Evolutionary conservation across 164 flowering plant genomes (phyloP).

Genomic region (Vitis amurensis): DNA sequence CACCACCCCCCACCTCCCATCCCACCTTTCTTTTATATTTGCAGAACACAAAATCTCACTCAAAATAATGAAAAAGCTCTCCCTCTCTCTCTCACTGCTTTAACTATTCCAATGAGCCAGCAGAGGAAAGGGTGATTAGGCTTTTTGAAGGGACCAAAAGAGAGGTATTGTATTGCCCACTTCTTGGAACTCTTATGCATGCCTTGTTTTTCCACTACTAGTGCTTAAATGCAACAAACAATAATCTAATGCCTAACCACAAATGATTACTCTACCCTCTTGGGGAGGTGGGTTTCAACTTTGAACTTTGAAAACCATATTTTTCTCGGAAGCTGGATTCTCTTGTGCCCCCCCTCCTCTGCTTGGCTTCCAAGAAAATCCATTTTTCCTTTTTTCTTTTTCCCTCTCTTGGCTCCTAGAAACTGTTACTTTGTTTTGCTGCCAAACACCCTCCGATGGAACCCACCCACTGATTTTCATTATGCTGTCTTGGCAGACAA

Average conservation of each 20-base stretch:
- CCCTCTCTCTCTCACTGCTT: neutral
- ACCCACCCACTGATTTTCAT: conserved; percentile 16
- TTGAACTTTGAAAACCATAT: no score
- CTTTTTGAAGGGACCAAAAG: conserved; percentile 14
- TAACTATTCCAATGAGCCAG: conserved; percentile 15
- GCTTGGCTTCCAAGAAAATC: conserved; percentile 1
- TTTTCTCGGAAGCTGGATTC: no score
- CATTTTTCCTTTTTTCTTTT: no score
- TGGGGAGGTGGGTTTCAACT: no score
- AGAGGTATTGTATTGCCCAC: conserved; percentile 17
- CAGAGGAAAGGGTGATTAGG: conserved; percentile 14
- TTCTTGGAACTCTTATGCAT: conserved; percentile 35
- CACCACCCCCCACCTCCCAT: neutral
- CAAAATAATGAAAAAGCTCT: conserved; percentile 11
- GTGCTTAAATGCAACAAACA: conserved; percentile 9
- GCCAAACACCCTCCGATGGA: no score
- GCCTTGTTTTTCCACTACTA: conserved; percentile 1
- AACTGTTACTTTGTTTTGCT: neutral
- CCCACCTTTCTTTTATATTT: neutral
- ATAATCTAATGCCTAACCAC: conserved; percentile 14
- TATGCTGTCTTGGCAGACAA: conserved; percentile 12
- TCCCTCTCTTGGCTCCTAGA: neutral
- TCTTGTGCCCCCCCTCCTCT: neutral
- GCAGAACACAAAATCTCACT: conserved; percentile 2
- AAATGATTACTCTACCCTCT: conserved; percentile 12